Evolutionary conservation across 2,329 filamentous ascomycete species (phyloP), one percentile per base, ranked within the genome.

Genomic region (Fusarium piperis): DNA sequence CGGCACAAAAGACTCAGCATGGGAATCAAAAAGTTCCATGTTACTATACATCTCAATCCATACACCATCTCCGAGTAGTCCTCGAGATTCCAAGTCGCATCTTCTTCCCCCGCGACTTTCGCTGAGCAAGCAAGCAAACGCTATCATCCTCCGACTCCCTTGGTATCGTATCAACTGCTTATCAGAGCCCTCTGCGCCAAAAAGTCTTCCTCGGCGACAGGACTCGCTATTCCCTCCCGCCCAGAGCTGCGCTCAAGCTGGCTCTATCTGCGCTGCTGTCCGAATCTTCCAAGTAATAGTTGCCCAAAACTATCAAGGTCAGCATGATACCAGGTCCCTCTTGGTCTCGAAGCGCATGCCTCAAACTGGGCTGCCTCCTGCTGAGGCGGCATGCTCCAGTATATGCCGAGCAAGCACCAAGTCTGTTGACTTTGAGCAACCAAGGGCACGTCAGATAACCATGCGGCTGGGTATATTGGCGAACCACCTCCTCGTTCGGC

Each of bases 401-500:
- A 28, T 67, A 58, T 52, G 62, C 62, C 36, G 41, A 61, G 61
- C 53, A 66, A 46, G 46, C 62, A 41, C 38, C 13, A n/a, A 68
- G 61, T 46, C 20, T 46, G 51, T 59, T 44, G 70, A 52, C 64
- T 68, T 51, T 61, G 63, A 69, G 68, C 69, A 74, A 74, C 36
- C 67, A 74, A 52, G 66, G 61, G 57, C 65, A 71, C 70, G 70
- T 66, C 58, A 53, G 57, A 55, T 73, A 74, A 71, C 73, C 74
- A 71, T 71, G 64, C 41, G 74, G 74, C 74, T 65, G 74, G 74
- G 74, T 76, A 76, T 76, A 74, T 75, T 74, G 74, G 65, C 71
- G 62, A 72, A 69, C 69, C 66, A 74, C 65, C 72, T 65, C 72
- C 68, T 61, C 65, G 62, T 67, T 55, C 57, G 56, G 58, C 71